A percentile compares a stretch with the other conserved stretches of the same genome.
Conservation (phyloP, 768 basidiomycete genomes). For the Chlorophyllum brunneum region DNA sequence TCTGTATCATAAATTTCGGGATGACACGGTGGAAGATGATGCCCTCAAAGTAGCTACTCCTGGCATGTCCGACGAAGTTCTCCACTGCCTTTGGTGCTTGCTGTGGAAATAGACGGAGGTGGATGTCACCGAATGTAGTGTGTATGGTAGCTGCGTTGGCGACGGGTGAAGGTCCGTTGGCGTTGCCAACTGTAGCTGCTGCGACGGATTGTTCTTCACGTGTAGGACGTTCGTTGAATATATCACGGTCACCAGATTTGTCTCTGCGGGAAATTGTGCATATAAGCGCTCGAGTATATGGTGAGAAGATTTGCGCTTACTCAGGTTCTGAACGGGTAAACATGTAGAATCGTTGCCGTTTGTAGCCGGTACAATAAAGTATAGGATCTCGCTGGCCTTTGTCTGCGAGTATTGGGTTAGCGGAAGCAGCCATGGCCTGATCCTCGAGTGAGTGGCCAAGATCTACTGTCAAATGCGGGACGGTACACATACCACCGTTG, state of each 20-base stretch:
- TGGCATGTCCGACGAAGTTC: constrained; percentile 92
- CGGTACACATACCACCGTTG: constrained; percentile 60
- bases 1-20: constrained; percentile 98
- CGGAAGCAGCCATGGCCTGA: constrained; percentile 92
- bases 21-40: constrained; percentile 97
- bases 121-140: constrained; percentile 93
- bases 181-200: constrained; percentile 45
- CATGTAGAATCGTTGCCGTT: constrained; percentile 89
- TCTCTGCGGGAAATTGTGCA: constrained; percentile 39
- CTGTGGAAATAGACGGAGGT: constrained; percentile 83
- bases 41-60: constrained; percentile 88
- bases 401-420: constrained; percentile 90
- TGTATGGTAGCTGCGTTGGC: constrained; percentile 87
- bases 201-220: constrained; percentile 93
- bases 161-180: constrained; percentile 62
- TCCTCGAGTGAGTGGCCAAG: neutral
- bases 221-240: constrained; percentile 97
- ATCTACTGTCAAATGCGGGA: neutral
- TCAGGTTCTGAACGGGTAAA: constrained; percentile 91
- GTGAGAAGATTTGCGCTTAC: constrained; percentile 39
- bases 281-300: neutral
- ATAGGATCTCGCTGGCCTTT: constrained; percentile 86
- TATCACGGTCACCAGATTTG: constrained; percentile 87
- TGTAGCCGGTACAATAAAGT: constrained; percentile 90
- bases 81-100: constrained; percentile 95